Conservation (phyloP, 2,329 filamentous ascomycete genomes). For the Scedosporium dehoogii region DNA sequence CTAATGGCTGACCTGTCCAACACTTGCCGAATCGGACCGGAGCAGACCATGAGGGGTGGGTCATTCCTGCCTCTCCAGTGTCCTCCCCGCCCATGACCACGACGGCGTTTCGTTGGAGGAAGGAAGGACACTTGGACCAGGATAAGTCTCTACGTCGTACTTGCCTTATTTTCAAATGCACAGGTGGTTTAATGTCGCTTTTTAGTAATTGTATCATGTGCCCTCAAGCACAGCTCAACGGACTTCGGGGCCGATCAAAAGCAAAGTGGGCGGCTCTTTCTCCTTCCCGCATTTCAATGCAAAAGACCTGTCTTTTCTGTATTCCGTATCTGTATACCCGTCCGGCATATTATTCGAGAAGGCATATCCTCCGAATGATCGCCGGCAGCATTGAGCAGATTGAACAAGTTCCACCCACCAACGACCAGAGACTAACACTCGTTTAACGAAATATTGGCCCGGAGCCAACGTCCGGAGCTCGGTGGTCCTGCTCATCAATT, state of each 20-base stretch:
- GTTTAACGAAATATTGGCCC: too few relatives aligned
- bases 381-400: too few relatives aligned
- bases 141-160: background rate
- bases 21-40: background rate
- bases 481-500: too few relatives aligned
- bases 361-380: too few relatives aligned
- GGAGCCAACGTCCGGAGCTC: too few relatives aligned
- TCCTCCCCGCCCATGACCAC: background rate
- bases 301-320: too few relatives aligned
- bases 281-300: background rate
- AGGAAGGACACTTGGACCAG: background rate
- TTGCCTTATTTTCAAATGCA: background rate
- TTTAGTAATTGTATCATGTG: background rate
- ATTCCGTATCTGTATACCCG: too few relatives aligned
- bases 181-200: background rate
- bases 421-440: too few relatives aligned
- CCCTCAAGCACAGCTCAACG: background rate
- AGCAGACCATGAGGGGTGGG: background rate
- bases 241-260: background rate
- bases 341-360: too few relatives aligned
- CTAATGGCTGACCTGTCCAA: background rate
- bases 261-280: background rate
- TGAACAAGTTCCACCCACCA: too few relatives aligned
- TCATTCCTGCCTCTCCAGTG: background rate
- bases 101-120: background rate